These are phyloP conservation scores for Paragyromitra xinjiangensis DNA, from an alignment of 495 filamentous ascomycete species.

Conservation along the genomic window DNA sequence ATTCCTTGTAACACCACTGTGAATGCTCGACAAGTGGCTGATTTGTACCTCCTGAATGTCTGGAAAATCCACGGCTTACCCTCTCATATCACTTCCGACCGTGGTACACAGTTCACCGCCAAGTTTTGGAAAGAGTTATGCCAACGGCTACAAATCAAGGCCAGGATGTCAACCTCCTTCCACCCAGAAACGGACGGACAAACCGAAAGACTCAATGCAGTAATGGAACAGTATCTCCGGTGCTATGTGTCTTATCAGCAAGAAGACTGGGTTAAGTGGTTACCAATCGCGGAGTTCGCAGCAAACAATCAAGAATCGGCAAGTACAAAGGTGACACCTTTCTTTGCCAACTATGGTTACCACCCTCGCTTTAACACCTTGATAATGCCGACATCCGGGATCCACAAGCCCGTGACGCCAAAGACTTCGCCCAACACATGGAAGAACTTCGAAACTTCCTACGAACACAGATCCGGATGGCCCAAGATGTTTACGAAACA, in stretches of 20 bases:
- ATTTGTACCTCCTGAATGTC: neutral
- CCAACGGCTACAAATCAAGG: conserved; percentile 1
- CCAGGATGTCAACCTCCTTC: neutral
- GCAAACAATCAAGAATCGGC: conserved; percentile 18
- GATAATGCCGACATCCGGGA: neutral
- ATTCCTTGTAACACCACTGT: conserved; percentile 31
- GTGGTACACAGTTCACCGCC: conserved; percentile 8
- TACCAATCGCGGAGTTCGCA: conserved; percentile 42
- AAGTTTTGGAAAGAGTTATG: conserved; percentile 28
- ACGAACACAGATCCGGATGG: neutral
- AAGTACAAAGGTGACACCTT: neutral
- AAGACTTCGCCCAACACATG: neutral
- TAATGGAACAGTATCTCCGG: conserved; percentile 53
- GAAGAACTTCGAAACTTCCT: neutral
- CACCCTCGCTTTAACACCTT: neutral
- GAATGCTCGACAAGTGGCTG: neutral
- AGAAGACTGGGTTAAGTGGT: conserved; percentile 54
- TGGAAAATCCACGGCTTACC: conserved; percentile 30
- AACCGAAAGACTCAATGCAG: conserved; percentile 51
- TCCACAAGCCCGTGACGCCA: neutral
- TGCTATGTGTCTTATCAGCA: conserved; percentile 53
- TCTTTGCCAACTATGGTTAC: neutral
- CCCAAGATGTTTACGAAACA: neutral
- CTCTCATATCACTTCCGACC: conserved; percentile 23
- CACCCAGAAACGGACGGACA: conserved; percentile 55